These are phyloP conservation scores for Nidularia sp. DNA, from an alignment of 768 basidiomycete species.

Conservation along the genomic window DNA sequence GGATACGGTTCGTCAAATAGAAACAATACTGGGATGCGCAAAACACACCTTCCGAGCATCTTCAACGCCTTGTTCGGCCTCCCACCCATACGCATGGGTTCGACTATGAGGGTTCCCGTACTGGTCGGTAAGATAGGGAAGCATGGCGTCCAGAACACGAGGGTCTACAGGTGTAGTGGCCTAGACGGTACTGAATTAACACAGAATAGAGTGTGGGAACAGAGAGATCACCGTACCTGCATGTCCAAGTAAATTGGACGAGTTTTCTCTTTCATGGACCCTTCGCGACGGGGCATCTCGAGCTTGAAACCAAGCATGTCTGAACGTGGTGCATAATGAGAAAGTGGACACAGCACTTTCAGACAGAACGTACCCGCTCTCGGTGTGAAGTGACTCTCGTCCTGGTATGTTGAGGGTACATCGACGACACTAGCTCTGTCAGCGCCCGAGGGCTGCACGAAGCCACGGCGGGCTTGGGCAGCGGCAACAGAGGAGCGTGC, in stretches of 20 bases:
- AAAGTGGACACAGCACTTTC: not conserved
- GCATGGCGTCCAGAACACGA: constrained; percentile 93
- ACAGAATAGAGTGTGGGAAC: constrained; percentile 3
- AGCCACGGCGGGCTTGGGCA: constrained; percentile 41
- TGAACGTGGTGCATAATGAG: constrained; percentile 19
- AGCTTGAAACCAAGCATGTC: constrained; percentile 91
- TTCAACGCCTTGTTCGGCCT: constrained; percentile 93
- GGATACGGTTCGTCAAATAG: not conserved
- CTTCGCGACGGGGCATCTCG: constrained; percentile 57
- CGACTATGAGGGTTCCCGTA: constrained; percentile 98
- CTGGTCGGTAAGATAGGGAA: constrained; percentile 92
- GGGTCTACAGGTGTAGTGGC: constrained; percentile 98
- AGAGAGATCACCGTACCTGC: constrained; percentile 56
- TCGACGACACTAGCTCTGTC: constrained; percentile 83
- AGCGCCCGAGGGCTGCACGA: constrained; percentile 79
- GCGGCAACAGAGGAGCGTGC: constrained; percentile 21
- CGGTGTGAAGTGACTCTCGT: constrained; percentile 67
- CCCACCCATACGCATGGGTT: constrained; percentile 99
- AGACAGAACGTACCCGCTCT: constrained; percentile 47
- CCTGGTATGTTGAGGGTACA: constrained; percentile 69
- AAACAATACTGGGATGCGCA: not conserved
- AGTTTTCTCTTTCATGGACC: constrained; percentile 50
- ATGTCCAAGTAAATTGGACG: constrained; percentile 97
- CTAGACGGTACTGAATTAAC: constrained; percentile 30
- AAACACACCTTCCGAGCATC: constrained; percentile 72